Evolutionary conservation across 257 asterid genomes (phyloP).

Genomic region (Nemophila menziesii): DNA sequence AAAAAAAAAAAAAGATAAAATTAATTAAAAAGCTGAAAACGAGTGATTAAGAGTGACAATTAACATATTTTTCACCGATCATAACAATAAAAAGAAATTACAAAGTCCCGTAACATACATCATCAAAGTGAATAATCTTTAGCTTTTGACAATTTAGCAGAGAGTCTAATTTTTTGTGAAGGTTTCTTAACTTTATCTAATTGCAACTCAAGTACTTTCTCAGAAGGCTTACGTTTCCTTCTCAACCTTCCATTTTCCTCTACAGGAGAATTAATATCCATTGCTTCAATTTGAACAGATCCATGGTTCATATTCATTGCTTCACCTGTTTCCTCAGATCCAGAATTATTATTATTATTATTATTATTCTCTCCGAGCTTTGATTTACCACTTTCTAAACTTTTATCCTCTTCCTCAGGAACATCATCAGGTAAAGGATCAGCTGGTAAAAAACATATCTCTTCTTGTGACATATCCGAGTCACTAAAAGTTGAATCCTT

Average conservation of each 20-base stretch:
- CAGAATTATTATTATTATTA: conserved; percentile 57
- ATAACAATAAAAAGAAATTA: no score
- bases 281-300: conserved; percentile 60
- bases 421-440: conserved; percentile 72
- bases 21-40: no score
- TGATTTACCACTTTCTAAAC: conserved; percentile 39
- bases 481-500: conserved; percentile 79
- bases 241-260: conserved; percentile 58
- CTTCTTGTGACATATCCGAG: conserved; percentile 77
- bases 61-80: no score
- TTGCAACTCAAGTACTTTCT: conserved; percentile 48
- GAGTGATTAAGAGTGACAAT: no score
- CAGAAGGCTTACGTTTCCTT: conserved; percentile 63
- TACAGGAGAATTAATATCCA: conserved; percentile 49
- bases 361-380: conserved; percentile 56
- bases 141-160: conserved; percentile 22
- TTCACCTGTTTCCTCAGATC: conserved; percentile 62
- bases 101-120: no score
- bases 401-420: conserved; percentile 56
- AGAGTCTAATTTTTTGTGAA: conserved; percentile 30
- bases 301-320: conserved; percentile 48
- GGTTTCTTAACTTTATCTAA: conserved; percentile 44
- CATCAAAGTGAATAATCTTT: no score
- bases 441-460: conserved; percentile 65
- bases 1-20: no score